Evolutionary conservation across 2,329 filamentous ascomycete species (phyloP).

Genomic region (Microcera coccophila): DNA sequence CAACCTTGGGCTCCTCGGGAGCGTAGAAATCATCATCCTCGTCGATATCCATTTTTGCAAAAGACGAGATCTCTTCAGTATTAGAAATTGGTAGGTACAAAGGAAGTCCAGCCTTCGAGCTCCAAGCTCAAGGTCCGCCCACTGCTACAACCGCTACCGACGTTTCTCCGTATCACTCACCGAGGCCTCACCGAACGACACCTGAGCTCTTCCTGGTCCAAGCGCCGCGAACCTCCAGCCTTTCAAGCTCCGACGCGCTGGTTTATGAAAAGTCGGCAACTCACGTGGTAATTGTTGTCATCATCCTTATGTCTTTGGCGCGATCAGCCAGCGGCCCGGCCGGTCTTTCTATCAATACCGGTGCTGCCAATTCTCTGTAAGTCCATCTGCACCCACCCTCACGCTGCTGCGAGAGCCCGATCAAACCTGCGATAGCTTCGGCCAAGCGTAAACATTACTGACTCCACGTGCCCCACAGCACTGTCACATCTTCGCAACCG

Average conservation of each 20-base stretch:
- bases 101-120: too few species aligned
- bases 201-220: conserved; percentile 1
- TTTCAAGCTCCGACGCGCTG: conserved; percentile 4
- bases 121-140: conserved; percentile 3
- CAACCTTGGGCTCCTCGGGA: conserved; percentile 50
- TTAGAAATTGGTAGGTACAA: conserved; percentile 1
- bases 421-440: conserved; percentile 6
- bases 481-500: conserved; percentile 28
- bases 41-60: conserved; percentile 58
- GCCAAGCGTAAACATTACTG: conserved; percentile 1
- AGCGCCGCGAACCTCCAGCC: conserved; percentile 14
- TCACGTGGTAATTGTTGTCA: conserved; percentile 12
- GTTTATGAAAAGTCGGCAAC: conserved; percentile 16
- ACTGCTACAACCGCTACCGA: conserved; percentile 10
- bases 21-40: conserved; percentile 66
- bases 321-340: conserved; percentile 58
- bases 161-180: conserved; percentile 28
- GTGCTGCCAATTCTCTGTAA: conserved; percentile 51
- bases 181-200: conserved; percentile 7
- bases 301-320: conserved; percentile 45
- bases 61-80: not conserved
- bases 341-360: conserved; percentile 62
- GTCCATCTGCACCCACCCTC: conserved; percentile 4
- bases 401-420: not conserved
- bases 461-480: conserved; percentile 14